Evolutionary conservation across 768 basidiomycete species (phyloP), one percentile per base, ranked within the genome.

Genomic region (Tylopilus balloui): DNA sequence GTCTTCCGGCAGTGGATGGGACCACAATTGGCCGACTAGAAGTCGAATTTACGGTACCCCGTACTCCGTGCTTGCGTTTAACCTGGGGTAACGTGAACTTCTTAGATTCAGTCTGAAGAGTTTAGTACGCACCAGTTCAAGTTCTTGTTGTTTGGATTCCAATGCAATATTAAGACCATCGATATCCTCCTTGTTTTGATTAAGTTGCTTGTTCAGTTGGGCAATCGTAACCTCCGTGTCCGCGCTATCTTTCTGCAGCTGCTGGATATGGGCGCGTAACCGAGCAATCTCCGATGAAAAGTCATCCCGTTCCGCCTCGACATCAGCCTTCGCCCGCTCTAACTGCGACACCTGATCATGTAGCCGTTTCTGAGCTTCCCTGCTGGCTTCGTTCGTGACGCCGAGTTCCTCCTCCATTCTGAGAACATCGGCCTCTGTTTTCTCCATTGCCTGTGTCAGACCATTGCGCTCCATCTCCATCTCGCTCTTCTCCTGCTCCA

Each of bases 61-160:
- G 76, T 14, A 80, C 73, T 19, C 78, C 78, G 17, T 78, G 64
- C 40, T 76, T 78, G 38, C 87, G 76, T 64, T 90, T 90, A 31
- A 85, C 68, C 84, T 86, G 57, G 28, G 44, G 35, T 10, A 21
- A 49, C 24, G 15, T 52, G 1, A 62, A 12, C 14, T 6, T 50
- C 12, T 29, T 20, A 21, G 24, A 29, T 13, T 14, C 9, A 20
- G 15, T n/a, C 12, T n/a, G 9, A 10, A 25, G 6, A 32, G 13
- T 34, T 58, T 47, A 17, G 24, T 36, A 75, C 80, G 45, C 51
- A 96, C 93, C 66, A 94, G 63, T 63, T 95, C 92, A 32, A 96
- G 71, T 65, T 95, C 93, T 65, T 94, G 92, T 60, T 96, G 93
- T 69, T 96, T 96, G 21, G 91, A 84, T 67, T 94, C 91, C 46